phyloP scores from a whole-genome alignment of 306 rosid genomes.

The Casuarina cunninghamiana region DNA sequence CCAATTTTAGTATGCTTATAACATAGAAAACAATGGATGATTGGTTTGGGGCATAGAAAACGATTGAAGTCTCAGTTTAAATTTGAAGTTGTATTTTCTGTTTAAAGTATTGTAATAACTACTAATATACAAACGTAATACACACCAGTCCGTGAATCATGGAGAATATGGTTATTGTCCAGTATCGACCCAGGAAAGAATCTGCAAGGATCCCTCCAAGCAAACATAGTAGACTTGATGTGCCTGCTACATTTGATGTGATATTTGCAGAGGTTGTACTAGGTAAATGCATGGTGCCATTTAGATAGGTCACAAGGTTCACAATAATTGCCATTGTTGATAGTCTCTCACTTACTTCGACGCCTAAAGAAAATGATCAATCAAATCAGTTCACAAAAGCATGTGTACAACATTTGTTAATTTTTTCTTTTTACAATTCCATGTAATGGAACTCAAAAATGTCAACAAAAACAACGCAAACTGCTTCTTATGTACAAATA shows the following conservation, averaged over 20 bases:
- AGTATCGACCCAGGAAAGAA: neutral
- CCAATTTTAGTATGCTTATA: neutral
- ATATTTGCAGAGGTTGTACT: neutral
- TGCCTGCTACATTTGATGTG: neutral
- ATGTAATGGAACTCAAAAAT: no score
- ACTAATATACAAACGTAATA: no score
- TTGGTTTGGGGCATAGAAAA: no score
- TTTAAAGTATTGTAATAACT: no score
- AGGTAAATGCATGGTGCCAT: neutral
- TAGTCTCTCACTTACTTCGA: neutral
- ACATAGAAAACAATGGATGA: no score
- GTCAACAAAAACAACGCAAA: no score
- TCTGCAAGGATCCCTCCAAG: conserved; percentile 1
- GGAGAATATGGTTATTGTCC: neutral
- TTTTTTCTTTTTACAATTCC: no score
- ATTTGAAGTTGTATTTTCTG: no score
- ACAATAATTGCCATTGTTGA: neutral
- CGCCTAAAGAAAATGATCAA: neutral
- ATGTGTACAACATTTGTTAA: no score
- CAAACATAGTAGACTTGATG: neutral
- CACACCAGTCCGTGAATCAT: neutral
- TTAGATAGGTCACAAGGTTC: neutral
- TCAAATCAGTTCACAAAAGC: neutral
- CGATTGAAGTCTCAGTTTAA: no score
- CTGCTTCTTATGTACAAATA: no score